phyloP scores from a whole-genome alignment of 1,139 yeast genomes.

The Starmera stellimalicola region DNA sequence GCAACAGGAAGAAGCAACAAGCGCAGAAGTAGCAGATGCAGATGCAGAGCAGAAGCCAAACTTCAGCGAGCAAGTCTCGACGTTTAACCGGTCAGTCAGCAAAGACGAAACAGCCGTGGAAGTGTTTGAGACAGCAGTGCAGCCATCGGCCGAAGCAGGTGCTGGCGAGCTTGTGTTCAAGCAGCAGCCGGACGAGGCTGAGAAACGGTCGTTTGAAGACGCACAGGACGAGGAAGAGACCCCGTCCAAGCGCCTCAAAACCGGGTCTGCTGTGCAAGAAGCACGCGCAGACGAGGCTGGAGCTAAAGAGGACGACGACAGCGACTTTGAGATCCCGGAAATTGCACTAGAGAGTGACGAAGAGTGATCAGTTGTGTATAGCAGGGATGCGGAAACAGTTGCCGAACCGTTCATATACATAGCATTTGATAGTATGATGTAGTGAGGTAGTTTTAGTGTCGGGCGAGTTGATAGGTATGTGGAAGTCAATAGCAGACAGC shows the following conservation, averaged over 20 bases:
- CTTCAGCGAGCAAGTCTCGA: slow-evolving; percentile 1
- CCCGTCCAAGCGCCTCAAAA: slow-evolving; percentile 17
- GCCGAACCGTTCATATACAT: no score
- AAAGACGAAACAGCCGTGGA: slow-evolving; percentile 1
- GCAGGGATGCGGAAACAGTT: no score
- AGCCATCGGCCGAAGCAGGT: neutral
- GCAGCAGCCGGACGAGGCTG: neutral
- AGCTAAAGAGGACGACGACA: slow-evolving; percentile 25
- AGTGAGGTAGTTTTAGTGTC: no score
- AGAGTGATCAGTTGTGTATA: slow-evolving; percentile 19
- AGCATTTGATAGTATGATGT: no score
- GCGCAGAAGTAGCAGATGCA: slow-evolving; percentile 9
- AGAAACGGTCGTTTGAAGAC: slow-evolving; percentile 10
- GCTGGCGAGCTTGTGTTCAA: neutral
- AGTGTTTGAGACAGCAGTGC: neutral
- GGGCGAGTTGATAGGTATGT: no score
- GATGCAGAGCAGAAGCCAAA: slow-evolving; percentile 1
- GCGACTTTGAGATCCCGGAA: slow-evolving; percentile 52
- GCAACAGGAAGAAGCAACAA: slow-evolving; percentile 3
- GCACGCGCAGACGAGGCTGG: slow-evolving; percentile 8
- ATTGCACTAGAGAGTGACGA: slow-evolving; percentile 37
- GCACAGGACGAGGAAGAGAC: slow-evolving; percentile 15
- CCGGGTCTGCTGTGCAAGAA: slow-evolving; percentile 7
- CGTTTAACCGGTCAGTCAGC: slow-evolving; percentile 1
- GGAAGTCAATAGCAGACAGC: no score